Evolutionary conservation across 805 yeast genomes (phyloP), one percentile per base, ranked within the genome.

Genomic region (Saccharomyces paradoxus): DNA sequence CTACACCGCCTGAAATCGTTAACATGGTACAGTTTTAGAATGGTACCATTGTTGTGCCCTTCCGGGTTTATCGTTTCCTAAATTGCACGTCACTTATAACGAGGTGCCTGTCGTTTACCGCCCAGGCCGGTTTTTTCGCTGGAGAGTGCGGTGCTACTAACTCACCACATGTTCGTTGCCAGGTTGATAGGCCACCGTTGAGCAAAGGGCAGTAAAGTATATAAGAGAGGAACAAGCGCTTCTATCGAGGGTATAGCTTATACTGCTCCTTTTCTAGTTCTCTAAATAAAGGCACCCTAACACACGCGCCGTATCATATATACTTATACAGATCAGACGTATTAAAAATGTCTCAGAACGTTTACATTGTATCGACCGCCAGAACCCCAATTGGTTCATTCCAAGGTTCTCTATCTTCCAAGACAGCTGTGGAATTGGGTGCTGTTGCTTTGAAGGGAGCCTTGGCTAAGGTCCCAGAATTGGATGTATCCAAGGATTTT

Each of bases 351-450:
- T 67, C 73, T 54, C 68, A 71, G 17, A 67, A 71, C 60, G 99
- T 90, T 50, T 92, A 92, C 74, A 89, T 94, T 70, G 98, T 91
- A 55, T 76, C 96, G 41, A 80, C 89, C 51, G 83, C 96, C 50
- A 87, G 99, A 79, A 94, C 99, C 22, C 99, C 99, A 65, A 81
- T 94, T 64, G 99, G 98, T 47, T 84, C 96, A 14, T 88, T 94
- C 77, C 94, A 87, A 71, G 97, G 99, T 54, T 69, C 82, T 2
- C 79, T 94, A 48, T 72, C 94, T 41, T 79, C 94, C 37, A 80
- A 87, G 65, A 74, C 82, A 50, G 90, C 86, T 68, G 82, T 85
- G 55, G 98, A 92, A 67, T 80, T 94, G 55, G 99, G 99, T 53
- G 82, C 95, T 28, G 87, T 86, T 64, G 97, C 97, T 50, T 96